Evolutionary conservation across 768 basidiomycete species (phyloP), one percentile per base, ranked within the genome.

Genomic region (Kwoniella mangroviensis): DNA sequence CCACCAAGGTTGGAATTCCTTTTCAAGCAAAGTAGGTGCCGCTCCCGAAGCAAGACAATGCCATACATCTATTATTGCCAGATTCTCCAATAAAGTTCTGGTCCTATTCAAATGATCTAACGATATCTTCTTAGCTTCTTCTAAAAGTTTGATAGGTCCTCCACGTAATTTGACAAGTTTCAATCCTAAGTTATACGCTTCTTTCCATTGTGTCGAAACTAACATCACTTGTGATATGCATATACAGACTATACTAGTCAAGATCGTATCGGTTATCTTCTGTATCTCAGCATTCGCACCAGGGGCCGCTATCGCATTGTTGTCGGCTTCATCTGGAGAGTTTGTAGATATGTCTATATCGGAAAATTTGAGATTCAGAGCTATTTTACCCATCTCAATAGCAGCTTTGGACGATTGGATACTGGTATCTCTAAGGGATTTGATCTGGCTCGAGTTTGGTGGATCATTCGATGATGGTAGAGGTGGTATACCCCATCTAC

Each of bases 1-100:
- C 71, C 71, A 72, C 71, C 71, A 72, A 24, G 71, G 66, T 21
- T 63, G 53, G 56, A 72, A 72, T 28, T 67, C 61, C 51, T 72
- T 67, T 7, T 53, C 40, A 34, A 72, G 26, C 19, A 72, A 19
- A 17, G 22, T 52, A 53, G 71, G 71, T 51, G 52, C 28, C 12
- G 61, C 11, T 24, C 71, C 71, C 6, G 71, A 52, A 11, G 59
- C 60, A n/a, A 72, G 26, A 51, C 70, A 71, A 40, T 53, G 55
- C 41, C 63, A 60, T 17, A 65, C 57, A 40, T 70, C 69, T n/a
- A 70, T 54, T 11, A 64, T 53, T 41, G 63, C 63, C 40, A 64
- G 40, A 41, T 64, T 54, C 40, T 64, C 63, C 40, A 64, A 54
- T 15, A 54, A 41, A 2, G 63, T 41, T 26, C 63, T 26, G 21